phyloP scores from a whole-genome alignment of 2,329 filamentous ascomycete genomes.

The Chaetothyriales sp. region DNA sequence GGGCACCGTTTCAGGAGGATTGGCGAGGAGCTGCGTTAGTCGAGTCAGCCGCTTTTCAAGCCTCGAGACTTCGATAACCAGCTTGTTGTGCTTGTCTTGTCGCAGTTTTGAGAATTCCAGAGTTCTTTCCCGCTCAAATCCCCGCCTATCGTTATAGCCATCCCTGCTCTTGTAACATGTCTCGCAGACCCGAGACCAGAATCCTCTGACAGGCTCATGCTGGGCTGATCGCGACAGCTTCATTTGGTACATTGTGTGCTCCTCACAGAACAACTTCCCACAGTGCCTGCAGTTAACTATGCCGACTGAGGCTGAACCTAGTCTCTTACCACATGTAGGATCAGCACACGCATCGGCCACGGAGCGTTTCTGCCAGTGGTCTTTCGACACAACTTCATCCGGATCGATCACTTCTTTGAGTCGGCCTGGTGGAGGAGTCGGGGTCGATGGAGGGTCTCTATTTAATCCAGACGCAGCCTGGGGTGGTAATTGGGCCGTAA shows the following conservation, averaged over 20 bases:
- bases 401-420: slow-evolving; percentile 46
- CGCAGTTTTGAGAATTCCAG: slow-evolving; percentile 55
- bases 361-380: slow-evolving; percentile 73
- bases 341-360: slow-evolving; percentile 72
- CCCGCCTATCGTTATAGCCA: slow-evolving; percentile 82
- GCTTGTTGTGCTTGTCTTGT: slow-evolving; percentile 64
- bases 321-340: slow-evolving; percentile 62
- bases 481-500: slow-evolving; percentile 12
- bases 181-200: slow-evolving; percentile 92
- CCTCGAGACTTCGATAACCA: slow-evolving; percentile 72
- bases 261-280: slow-evolving; percentile 85
- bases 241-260: slow-evolving; percentile 99
- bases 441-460: slow-evolving; percentile 14
- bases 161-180: slow-evolving; percentile 97
- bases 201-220: slow-evolving; percentile 76
- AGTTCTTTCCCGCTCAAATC: slow-evolving; percentile 56
- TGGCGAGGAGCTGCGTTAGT: slow-evolving; percentile 67
- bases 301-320: slow-evolving; percentile 59
- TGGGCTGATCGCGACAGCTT: slow-evolving; percentile 78
- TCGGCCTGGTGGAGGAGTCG: slow-evolving; percentile 19
- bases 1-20: slow-evolving; percentile 47
- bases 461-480: slow-evolving; percentile 19
- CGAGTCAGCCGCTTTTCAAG: slow-evolving; percentile 85
- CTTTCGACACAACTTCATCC: slow-evolving; percentile 73
- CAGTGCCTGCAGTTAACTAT: slow-evolving; percentile 89